Evolutionary conservation across 345 rosid species (phyloP).

Genomic region (Conringia planisiliqua): DNA sequence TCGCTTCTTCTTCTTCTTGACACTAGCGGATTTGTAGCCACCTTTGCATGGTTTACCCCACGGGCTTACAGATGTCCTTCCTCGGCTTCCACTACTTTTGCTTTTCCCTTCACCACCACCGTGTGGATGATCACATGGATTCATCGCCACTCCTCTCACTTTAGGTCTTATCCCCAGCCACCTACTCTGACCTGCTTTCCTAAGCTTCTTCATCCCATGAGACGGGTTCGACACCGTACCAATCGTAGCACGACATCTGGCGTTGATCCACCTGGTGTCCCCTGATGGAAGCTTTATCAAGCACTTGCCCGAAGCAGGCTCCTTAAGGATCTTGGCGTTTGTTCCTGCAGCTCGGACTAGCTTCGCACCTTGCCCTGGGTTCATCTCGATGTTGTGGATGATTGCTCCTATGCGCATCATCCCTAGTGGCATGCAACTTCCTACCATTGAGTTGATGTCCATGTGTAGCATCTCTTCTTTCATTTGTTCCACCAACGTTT

Average conservation of each 20-base stretch:
- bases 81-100: conserved; percentile 72
- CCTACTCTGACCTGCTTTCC: conserved; percentile 84
- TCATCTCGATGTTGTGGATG: conserved; percentile 86
- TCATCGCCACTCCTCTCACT: conserved; percentile 85
- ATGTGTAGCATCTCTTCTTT: conserved; percentile 59
- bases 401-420: conserved; percentile 87
- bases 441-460: conserved; percentile 78
- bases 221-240: conserved; percentile 70
- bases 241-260: conserved; percentile 71
- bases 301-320: conserved; percentile 50
- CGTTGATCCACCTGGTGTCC: conserved; percentile 53
- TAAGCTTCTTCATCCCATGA: conserved; percentile 56
- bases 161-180: conserved; percentile 82
- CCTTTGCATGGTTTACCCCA: conserved; percentile 94
- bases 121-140: conserved; percentile 93
- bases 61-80: conserved; percentile 63
- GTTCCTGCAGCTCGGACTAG: conserved; percentile 86
- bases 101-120: conserved; percentile 97
- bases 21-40: conserved; percentile 63
- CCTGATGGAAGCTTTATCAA: conserved; percentile 77
- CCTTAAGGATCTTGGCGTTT: conserved; percentile 77
- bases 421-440: conserved; percentile 81
- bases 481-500: conserved; percentile 50
- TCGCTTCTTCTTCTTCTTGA: conserved; percentile 50
- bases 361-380: conserved; percentile 85